Conservation (phyloP, 805 yeast genomes). For the Schizosaccharomyces cryophilus region DNA sequence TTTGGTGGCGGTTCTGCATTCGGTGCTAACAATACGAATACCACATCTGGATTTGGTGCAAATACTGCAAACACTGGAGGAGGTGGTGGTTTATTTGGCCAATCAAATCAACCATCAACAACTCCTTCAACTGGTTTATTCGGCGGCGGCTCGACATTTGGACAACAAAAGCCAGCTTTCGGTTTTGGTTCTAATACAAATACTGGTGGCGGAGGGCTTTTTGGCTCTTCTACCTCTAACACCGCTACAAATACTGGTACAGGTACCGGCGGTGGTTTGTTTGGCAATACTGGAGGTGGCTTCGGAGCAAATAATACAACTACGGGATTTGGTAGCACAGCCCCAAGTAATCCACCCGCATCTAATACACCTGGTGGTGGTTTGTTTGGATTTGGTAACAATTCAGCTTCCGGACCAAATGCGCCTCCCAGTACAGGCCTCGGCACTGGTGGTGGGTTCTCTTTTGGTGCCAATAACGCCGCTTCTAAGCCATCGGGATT, state of each 20-base stretch:
- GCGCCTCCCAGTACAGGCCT: background rate
- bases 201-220: slow-evolving; percentile 7
- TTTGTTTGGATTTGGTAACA: background rate
- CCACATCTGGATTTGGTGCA: background rate
- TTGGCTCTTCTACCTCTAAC: slow-evolving; percentile 13
- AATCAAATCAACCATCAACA: slow-evolving; percentile 9
- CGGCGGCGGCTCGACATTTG: slow-evolving; percentile 2
- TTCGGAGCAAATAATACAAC: background rate
- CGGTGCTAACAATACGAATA: background rate
- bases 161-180: slow-evolving; percentile 4
- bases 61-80: background rate
- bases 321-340: background rate
- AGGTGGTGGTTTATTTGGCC: slow-evolving; percentile 8
- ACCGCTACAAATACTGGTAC: slow-evolving; percentile 6
- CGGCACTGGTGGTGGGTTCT: slow-evolving; percentile 2
- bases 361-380: background rate
- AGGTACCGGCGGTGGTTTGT: background rate
- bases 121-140: slow-evolving; percentile 6
- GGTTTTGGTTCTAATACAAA: slow-evolving; percentile 5
- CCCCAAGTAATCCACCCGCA: background rate
- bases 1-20: slow-evolving; percentile 13
- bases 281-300: background rate
- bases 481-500: background rate
- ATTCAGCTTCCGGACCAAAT: background rate
- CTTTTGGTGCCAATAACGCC: slow-evolving; percentile 14